Evolutionary conservation across 192 early-diverging fungal genomes (phyloP), one percentile per base, ranked within the genome.

Genomic region (Podila verticillata): DNA sequence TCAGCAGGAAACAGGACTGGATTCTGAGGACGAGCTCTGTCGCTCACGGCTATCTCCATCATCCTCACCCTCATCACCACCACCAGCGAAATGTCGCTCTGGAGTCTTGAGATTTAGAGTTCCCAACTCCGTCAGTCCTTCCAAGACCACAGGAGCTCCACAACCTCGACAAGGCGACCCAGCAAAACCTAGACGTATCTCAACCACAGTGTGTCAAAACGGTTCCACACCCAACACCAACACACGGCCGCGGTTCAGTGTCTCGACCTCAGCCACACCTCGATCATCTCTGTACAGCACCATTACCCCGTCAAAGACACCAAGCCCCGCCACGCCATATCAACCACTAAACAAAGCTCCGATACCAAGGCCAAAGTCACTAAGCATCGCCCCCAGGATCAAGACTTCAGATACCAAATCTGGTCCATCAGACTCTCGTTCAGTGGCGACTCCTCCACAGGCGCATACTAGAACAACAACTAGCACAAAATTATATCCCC

Each of bases 371-470:
- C 29, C 65, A 7, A 56, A 59, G 34, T 44, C 65, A 1, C 72
- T 57, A 28, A 74, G 64, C 6, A 66, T 47, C 29, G 49, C 48
- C n/a, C 44, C 63, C 5, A 74, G 58, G 7, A 74, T 51, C 44
- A 74, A 39, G 7, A 66, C 58, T 44, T 15, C 39, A 44, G 17
- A 74, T 65, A 17, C 72, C 58, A 24, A 36, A 59, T 7, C 48
- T 74, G 17, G 58, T 61, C 7, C 66, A 48, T 3, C 66, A 64
- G 2, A 56, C 1, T 13, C 66, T 67, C 48, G 65, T 15, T 8
- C 35, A 58, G 49, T 39, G 63, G 24, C 71, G 35, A 31, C 30
- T 20, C 30, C 63, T 28, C 13, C 63, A 66, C 24, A 47, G 57
- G 8, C 13, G 15, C 39, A 44, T 15, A 44, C 39, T 15, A 44